Evolutionary conservation across 2,329 filamentous ascomycete genomes (phyloP).

Genomic region (Penicillium sp.): DNA sequence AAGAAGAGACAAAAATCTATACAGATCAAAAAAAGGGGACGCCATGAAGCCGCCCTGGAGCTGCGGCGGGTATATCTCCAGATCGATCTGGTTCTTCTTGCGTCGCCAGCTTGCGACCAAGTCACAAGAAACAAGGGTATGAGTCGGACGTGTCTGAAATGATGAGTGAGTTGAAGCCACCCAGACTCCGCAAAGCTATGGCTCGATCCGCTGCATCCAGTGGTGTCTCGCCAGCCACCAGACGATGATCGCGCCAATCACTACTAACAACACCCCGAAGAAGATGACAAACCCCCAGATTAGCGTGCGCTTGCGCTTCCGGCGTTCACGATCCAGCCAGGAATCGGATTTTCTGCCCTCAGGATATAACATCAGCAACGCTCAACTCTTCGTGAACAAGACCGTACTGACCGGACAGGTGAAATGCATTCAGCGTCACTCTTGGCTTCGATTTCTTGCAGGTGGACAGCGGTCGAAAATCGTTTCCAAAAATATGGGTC

Average conservation of each 20-base stretch:
- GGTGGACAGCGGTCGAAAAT: conserved; percentile 53
- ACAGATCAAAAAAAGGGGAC: background rate
- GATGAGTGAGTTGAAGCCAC: background rate
- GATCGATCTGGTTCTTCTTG: background rate
- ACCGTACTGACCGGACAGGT: background rate
- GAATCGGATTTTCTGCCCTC: conserved; percentile 37
- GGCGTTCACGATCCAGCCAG: conserved; percentile 49
- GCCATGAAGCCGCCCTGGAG: conserved; percentile 15
- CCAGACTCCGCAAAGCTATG: background rate
- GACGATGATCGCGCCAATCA: conserved; percentile 42
- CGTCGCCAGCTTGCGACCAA: background rate
- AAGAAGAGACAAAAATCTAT: conserved; percentile 7
- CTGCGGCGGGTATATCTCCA: conserved; percentile 20
- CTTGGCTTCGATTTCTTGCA: conserved; percentile 44
- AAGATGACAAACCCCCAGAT: conserved; percentile 38
- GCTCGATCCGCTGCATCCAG: conserved; percentile 23
- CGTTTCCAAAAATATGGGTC: conserved; percentile 57
- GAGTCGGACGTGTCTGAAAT: background rate
- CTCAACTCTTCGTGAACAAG: background rate
- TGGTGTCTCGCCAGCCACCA: conserved; percentile 38
- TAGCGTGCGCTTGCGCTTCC: conserved; percentile 45
- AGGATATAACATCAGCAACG: conserved; percentile 1
- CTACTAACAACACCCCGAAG: conserved; percentile 29
- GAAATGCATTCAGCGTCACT: conserved; percentile 1
- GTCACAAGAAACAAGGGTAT: background rate